These are phyloP conservation scores for Stachybotrys chlorohalonatus DNA, from an alignment of 2,329 filamentous ascomycete genomes.

Conservation along the genomic window DNA sequence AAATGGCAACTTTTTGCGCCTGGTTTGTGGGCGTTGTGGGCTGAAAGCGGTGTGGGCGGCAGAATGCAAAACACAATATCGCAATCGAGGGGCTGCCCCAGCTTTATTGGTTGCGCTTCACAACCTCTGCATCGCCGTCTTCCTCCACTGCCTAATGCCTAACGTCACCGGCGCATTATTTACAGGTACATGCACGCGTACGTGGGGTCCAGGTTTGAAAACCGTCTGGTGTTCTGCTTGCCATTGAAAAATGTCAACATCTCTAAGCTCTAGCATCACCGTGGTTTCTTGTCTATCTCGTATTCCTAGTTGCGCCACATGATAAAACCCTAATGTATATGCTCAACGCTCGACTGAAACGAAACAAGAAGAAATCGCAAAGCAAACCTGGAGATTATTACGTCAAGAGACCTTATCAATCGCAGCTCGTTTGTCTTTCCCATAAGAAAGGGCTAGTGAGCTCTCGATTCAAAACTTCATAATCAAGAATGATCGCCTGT, in stretches of 20 bases:
- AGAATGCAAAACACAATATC: conserved; percentile 13
- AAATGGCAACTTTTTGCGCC: conserved; percentile 32
- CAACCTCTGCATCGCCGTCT: background rate
- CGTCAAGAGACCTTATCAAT: background rate
- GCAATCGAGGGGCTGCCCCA: background rate
- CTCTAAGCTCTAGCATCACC: background rate
- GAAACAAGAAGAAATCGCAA: background rate
- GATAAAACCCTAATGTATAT: background rate
- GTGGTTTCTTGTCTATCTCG: background rate
- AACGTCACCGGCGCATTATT: too few relatives aligned
- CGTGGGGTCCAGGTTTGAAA: background rate
- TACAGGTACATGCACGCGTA: background rate
- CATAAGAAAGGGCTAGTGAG: background rate
- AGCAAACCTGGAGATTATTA: background rate
- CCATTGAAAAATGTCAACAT: too few relatives aligned
- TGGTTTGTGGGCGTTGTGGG: conserved; percentile 38
- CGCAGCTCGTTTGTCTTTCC: background rate
- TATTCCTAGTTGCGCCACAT: background rate
- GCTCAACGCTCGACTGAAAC: background rate
- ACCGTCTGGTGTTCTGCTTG: too few relatives aligned
- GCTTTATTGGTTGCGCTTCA: background rate
- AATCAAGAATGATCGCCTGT: background rate
- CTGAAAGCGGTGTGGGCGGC: conserved; percentile 27
- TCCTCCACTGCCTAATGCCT: too few relatives aligned
- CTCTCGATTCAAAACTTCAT: too few relatives aligned